Evolutionary conservation across 2,329 filamentous ascomycete genomes (phyloP), one percentile per base, ranked within the genome.

Genomic region (Neofusicoccum ribis): DNA sequence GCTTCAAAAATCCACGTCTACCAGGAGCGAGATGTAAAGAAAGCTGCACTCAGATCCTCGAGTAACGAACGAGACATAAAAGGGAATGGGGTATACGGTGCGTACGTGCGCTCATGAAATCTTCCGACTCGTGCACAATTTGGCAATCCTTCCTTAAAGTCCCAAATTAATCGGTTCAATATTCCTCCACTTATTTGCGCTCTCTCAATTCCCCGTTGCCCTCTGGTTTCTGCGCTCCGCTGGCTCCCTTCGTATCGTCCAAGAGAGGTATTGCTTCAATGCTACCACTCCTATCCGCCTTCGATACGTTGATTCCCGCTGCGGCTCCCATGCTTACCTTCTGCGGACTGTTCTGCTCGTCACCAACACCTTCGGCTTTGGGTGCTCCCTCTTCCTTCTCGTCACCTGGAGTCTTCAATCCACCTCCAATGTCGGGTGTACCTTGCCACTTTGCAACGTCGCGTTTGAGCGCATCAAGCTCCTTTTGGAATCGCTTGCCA

Each of bases 401-500:
- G 17, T 64, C 63, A 7, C 37, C 17, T 14, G 63, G 63, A 3
- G 54, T 65, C n/a, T 61, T 65, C 50, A 65, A 34, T 1, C 37
- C 62, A 14, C 41, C 51, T n/a, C 36, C 44, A 12, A 65, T 6
- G 17, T 61, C 63, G 12, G 63, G 63, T 2, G 46, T 52, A n/a
- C 12, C 71, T 77, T 97, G 93, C 92, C 92, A 96, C 76, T 92
- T 94, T 51, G 89, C 86, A 8, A 99, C 93, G 73, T 99, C 95
- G 64, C 87, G 87, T 79, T 91, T 93, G 80, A 99, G 86, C 61
- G 89, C 86, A 75, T 99, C 93, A 12, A 99, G 84, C 77, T 99
- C 95, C 74, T 94, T 97, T 82, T 99, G 92, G 83, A 99, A 98
- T 2, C 93, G 88, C 72, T 91, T 96, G 63, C 96, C 95, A 76